Base-by-base conservation (phyloP, 345 rosid species). In the Hibiscus syriacus region DNA sequence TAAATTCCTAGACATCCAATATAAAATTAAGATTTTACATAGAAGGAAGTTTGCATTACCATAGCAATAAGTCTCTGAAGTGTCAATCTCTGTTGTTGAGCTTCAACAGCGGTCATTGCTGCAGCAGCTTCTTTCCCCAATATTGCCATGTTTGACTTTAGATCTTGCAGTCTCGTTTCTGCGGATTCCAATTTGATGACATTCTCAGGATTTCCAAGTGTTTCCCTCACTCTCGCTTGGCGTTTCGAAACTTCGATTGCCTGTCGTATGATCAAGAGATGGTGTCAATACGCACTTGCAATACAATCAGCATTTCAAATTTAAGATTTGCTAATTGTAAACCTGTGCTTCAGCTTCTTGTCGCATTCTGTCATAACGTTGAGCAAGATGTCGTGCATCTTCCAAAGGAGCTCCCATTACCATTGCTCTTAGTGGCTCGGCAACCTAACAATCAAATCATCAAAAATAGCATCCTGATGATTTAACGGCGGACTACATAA, bases 281-380 rank as follows among this genome's bases (percentile, higher is more conserved):
- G 26, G 62, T 32, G 46, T 70, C 50, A 55, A 60, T 70, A 45
- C 8, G 2, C 20, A 46, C 50, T 38, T 27, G 32, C 27, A 62
- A 7, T 8, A 66, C 56, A 25, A 64, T 25, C 19, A 67, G 43
- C 38, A 27, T 38, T 52, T 13, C 48, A 62, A 48, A 61, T 10
- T 23, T 52, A 65, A 19, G 39, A 68, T 41, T 66, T 27, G 34
- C 7, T 29, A 23, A 36, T 52, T 6, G 26, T 55, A 63, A 80
- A 87, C 98, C 95, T 92, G 98, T 76, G 95, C 83, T 90, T 92
- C 98, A 70, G 92, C 82, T 77, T 92, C 98, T 73, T 90, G 97
- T 63, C 98, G 83, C 89, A 92, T 82, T 71, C 97, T 80, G 72
- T 87, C 95, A n/a, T 88, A 92, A 17, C 92, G 91, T 63, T 90